Percentiles rank a stretch among this genome's conserved stretches.
phyloP scores from a whole-genome alignment of 352 stramenopile species.

The Pythium coloratum region DNA sequence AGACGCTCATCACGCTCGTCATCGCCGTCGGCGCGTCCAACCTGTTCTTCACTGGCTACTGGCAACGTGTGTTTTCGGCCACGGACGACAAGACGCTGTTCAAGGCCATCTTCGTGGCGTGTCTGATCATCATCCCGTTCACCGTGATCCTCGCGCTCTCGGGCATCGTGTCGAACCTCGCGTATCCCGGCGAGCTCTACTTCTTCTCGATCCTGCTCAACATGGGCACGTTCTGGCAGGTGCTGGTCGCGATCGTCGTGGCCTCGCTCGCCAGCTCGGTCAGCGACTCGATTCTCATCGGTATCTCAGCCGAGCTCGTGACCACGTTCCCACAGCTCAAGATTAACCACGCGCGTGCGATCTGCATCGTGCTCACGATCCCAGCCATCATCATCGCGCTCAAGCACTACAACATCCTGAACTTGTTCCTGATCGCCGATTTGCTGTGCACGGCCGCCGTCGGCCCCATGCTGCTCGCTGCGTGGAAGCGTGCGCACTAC shows the following conservation, averaged over 20 bases:
- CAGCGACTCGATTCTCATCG: conserved; percentile 68
- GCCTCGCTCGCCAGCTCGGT: conserved; percentile 60
- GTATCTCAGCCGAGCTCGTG: conserved; percentile 63
- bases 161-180: conserved; percentile 64
- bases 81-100: conserved; percentile 54
- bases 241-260: conserved; percentile 69
- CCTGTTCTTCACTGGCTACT: conserved; percentile 78
- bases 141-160: conserved; percentile 67
- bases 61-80: conserved; percentile 67
- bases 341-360: conserved; percentile 49
- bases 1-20: conserved; percentile 66
- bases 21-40: conserved; percentile 66
- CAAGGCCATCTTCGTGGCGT: too few relatives aligned
- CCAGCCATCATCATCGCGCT: conserved; percentile 65
- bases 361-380: conserved; percentile 61
- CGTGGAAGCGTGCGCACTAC: conserved; percentile 47
- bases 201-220: conserved; percentile 75
- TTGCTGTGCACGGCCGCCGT: conserved; percentile 68
- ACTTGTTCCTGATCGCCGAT: conserved; percentile 75
- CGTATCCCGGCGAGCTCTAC: conserved; percentile 49
- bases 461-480: conserved; percentile 63
- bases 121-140: not conserved
- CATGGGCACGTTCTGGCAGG: conserved; percentile 61
- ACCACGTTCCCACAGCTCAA: conserved; percentile 62
- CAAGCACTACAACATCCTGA: conserved; percentile 66